Base-by-base conservation (phyloP, 1,284 basidiomycete species). In the Rhizoctonia solani region DNA sequence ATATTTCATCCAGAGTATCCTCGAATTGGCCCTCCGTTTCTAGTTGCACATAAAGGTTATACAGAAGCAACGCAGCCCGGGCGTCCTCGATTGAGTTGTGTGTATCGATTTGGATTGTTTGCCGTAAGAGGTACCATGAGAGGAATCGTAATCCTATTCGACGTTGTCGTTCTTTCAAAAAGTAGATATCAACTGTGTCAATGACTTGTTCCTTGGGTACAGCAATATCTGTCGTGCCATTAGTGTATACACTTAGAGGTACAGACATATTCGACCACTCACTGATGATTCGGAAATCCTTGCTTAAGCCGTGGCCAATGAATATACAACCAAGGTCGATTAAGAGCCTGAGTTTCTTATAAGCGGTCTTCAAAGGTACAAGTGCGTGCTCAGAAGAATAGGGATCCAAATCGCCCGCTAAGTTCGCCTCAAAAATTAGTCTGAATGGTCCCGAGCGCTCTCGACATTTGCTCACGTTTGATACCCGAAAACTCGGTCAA, bases 241-340 rank as follows among this genome's bases (percentile, higher is more conserved):
- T n/a, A 47, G 53, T 6, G 29, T 23, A 21, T 52, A 19, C 41
- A 67, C n/a, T 13, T 53, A 52, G 32, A 59, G 21, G 9, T 32
- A 25, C 32, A 32, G 52, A 39, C 25, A 46, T 59, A 8, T 47
- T 19, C 44, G 30, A 11, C 69, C n/a, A 80, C 92, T 74, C 72
- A 95, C 94, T 99, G 79, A 99, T 98, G 68, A 97, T 99, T 11
- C 97, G 85, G 79, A 99, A 98, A 77, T 99, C 97, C 76, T 98
- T 98, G n/a, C 93, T 91, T n/a, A 99, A 83, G 0, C 97, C 97
- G 74, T 99, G 96, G 0, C 97, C 97, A 66, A 99, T 92, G 74
- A 99, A 99, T 70, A 95, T 90, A 75, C 97, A 99, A 4, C 95
- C 95, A 21, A 89, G 83, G 75, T 99, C 96, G 8, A 99, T 95